phyloP scores from a whole-genome alignment of 768 basidiomycete species.

The Cystofilobasidium ferigula region DNA sequence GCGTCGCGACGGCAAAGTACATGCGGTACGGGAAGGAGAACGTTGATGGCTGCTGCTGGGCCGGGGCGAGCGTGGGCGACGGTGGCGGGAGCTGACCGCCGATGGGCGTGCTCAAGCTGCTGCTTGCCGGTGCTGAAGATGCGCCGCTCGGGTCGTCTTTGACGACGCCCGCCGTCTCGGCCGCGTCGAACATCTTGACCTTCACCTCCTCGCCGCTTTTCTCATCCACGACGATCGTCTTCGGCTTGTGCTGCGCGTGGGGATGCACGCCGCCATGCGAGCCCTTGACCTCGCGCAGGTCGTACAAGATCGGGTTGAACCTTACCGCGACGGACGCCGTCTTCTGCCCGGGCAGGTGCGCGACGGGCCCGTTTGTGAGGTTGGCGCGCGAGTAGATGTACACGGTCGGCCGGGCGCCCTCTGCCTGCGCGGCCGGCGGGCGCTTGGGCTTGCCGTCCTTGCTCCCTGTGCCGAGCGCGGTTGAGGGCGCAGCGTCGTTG shows the following conservation, averaged over 20 bases:
- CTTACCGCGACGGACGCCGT: constrained; percentile 87
- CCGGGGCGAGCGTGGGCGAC: background rate
- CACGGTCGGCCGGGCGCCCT: constrained; percentile 51
- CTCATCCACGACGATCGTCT: constrained; percentile 52
- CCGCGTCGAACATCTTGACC: constrained; percentile 42
- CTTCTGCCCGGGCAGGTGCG: constrained; percentile 90
- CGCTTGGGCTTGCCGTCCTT: background rate
- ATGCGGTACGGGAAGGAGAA: constrained; percentile 88
- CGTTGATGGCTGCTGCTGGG: constrained; percentile 41
- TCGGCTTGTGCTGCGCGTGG: too few relatives aligned
- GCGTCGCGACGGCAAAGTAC: constrained; percentile 89
- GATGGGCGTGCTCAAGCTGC: background rate
- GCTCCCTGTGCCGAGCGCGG: background rate
- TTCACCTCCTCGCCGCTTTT: constrained; percentile 50
- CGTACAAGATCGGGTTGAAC: constrained; percentile 87
- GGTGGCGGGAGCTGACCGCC: background rate
- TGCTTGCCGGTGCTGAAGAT: background rate
- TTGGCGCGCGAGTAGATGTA: constrained; percentile 95
- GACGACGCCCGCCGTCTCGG: background rate
- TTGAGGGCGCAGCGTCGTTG: background rate
- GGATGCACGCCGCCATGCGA: too few relatives aligned
- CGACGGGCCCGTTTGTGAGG: constrained; percentile 82
- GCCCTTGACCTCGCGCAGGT: constrained; percentile 54
- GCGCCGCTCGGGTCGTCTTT: background rate
- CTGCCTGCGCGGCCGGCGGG: constrained; percentile 20